Conservation (phyloP, 306 rosid species). For the Cucurbita argyrosperma region DNA sequence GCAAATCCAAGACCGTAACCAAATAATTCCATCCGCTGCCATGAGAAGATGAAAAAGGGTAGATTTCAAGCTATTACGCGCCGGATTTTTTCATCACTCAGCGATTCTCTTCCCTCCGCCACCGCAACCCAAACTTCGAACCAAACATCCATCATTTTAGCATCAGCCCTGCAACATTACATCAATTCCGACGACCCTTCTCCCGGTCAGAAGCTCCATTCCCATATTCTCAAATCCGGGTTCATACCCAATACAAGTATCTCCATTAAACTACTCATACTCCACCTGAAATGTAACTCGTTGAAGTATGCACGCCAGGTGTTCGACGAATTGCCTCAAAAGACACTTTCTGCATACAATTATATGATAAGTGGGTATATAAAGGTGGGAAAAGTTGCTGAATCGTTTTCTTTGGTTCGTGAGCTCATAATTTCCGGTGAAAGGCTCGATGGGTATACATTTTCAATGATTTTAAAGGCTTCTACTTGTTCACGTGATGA, state of each 20-base stretch:
- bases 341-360: slow-evolving; percentile 62
- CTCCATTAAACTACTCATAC: slow-evolving; percentile 61
- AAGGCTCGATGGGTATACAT: slow-evolving; percentile 63
- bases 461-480: slow-evolving; percentile 66
- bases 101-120: not conserved
- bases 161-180: slow-evolving; percentile 43
- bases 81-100: slow-evolving; percentile 11
- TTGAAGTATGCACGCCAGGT: slow-evolving; percentile 52
- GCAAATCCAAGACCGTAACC: too few species aligned
- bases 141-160: slow-evolving; percentile 16
- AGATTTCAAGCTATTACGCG: slow-evolving; percentile 3
- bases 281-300: slow-evolving; percentile 44
- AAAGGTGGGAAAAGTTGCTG: slow-evolving; percentile 39
- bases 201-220: slow-evolving; percentile 56
- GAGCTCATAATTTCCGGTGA: slow-evolving; percentile 39
- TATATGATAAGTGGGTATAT: slow-evolving; percentile 59
- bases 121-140: not conserved
- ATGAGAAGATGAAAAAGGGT: slow-evolving; percentile 20
- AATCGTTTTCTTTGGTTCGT: slow-evolving; percentile 35
- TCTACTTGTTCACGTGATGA: slow-evolving; percentile 29
- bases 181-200: slow-evolving; percentile 63
- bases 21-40: not conserved
- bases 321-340: slow-evolving; percentile 51
- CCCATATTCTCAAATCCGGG: slow-evolving; percentile 68
- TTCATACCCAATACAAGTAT: slow-evolving; percentile 49